phyloP scores from a whole-genome alignment of 2,329 filamentous ascomycete species.

The Aspergillus sp. region DNA sequence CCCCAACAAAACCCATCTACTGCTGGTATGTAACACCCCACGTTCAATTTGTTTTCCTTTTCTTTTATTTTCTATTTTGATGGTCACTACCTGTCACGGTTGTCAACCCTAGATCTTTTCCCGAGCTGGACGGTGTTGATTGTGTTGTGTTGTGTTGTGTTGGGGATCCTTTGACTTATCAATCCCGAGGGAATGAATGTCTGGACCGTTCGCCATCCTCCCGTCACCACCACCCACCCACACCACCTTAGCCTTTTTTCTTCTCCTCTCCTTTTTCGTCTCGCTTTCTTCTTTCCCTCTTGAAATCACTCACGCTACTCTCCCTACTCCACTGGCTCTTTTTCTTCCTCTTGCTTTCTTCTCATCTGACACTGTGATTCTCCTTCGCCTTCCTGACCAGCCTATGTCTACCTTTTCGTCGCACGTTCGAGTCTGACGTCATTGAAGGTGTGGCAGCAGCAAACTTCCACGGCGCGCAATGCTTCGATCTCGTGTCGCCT shows the following conservation, averaged over 20 bases:
- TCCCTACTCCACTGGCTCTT: too few species aligned
- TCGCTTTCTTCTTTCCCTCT: background rate
- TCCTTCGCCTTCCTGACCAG: background rate
- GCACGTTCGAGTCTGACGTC: conserved; percentile 16
- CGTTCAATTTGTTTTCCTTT: background rate
- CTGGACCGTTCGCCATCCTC: background rate
- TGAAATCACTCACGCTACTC: background rate
- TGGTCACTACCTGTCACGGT: too few species aligned
- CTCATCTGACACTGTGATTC: background rate
- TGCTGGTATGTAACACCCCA: background rate
- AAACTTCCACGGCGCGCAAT: conserved; percentile 19
- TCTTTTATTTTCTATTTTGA: background rate
- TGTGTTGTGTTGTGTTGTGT: background rate
- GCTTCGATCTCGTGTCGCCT: conserved; percentile 12
- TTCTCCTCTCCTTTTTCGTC: background rate
- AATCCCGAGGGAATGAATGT: background rate
- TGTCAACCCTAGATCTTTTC: too few species aligned
- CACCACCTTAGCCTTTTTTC: background rate
- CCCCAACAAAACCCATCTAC: too few species aligned
- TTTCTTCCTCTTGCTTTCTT: background rate
- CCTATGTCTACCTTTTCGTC: conserved; percentile 1
- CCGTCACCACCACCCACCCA: background rate
- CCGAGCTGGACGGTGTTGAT: background rate
- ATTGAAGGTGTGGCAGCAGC: conserved; percentile 7
- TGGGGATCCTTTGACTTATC: background rate